A percentile compares a stretch with the other conserved stretches of the same genome.
phyloP scores from a whole-genome alignment of 2,329 filamentous ascomycete species.

The Truncatella angustata region DNA sequence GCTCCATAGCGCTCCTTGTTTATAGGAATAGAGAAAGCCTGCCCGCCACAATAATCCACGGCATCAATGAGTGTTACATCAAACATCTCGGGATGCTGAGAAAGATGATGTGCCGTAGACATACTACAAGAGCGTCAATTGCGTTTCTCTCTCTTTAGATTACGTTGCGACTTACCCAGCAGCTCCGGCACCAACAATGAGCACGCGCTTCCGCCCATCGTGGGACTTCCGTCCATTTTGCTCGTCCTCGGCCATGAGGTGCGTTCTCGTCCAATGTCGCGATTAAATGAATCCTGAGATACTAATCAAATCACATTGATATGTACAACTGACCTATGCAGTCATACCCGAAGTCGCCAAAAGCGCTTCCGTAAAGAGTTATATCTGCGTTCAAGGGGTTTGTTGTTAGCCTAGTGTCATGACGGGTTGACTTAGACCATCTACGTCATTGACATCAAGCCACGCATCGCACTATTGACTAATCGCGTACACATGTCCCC shows the following conservation, averaged over 20 bases:
- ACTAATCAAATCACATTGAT: neutral
- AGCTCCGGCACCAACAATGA: conserved; percentile 40
- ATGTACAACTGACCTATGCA: neutral
- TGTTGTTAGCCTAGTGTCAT: neutral
- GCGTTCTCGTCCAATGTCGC: conserved; percentile 19
- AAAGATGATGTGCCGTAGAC: conserved; percentile 59
- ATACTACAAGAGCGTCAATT: conserved; percentile 25
- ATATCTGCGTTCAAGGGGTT: neutral
- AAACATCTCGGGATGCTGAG: conserved; percentile 58
- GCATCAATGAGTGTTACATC: conserved; percentile 57
- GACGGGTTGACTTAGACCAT: conserved; percentile 9
- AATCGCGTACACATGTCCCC: neutral
- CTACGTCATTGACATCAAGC: conserved; percentile 10
- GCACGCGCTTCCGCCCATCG: conserved; percentile 30
- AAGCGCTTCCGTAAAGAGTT: neutral
- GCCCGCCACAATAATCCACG: conserved; percentile 58
- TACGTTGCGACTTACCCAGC: conserved; percentile 28
- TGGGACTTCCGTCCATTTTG: conserved; percentile 7
- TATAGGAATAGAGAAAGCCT: conserved; percentile 61
- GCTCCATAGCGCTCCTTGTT: conserved; percentile 58
- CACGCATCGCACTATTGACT: neutral
- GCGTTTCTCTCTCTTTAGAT: neutral
- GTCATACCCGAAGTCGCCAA: neutral
- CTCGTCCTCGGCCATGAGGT: conserved; percentile 21
- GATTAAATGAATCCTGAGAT: conserved; percentile 11